Base-by-base conservation (phyloP, 176 grass and related monocot genomes). In the Hsuehochloa calcarea region DNA sequence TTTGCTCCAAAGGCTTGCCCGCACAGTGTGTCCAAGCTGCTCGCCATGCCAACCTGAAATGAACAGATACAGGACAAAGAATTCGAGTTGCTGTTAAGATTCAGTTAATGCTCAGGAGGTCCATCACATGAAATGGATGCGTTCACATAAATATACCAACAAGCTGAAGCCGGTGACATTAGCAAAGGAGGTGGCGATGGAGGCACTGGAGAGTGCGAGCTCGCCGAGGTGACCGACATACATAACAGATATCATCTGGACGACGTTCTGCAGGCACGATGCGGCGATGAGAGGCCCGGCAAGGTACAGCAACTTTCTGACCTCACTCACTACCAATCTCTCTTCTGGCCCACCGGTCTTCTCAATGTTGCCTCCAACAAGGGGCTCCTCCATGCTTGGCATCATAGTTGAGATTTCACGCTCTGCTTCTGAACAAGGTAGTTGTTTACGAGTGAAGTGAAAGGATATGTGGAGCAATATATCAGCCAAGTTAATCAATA, bases 1-100 rank as follows among this genome's bases (percentile, higher is more conserved):
- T 92, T 97, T 10, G 94, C 94, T 34, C 94, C 94, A 13, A 82
- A 94, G 43, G 89, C 85, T 86, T 97, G 91, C 23, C 94, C 94
- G 37, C 92, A 97, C 15, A 97, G 65, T 20, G 88, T 90, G 65
- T 90, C 88, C 83, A 90, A 76, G 72, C 88, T 86, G 44, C 83
- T 90, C 10, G 88, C 65, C 88, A 90, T 90, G 83, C 88, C 88
- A 25, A 44, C 38, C 83, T 86, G 41, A 74, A 61, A 75, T 51
- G n/a, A 68, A 29, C 29, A 64, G 56, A 59, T 58, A 58, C 17
- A 3, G 4, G 62, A 63, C 8, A 76, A 37, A 51, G 2, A 29
- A 43, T 50, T 55, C 37, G 63, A 39, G 38, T 4, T 80, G 38
- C 7, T 80, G 70, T 46, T 38, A 27, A 60, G 19, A 3, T 19